Conservation (phyloP, 495 filamentous ascomycete genomes). For the Echria macrotheca region DNA sequence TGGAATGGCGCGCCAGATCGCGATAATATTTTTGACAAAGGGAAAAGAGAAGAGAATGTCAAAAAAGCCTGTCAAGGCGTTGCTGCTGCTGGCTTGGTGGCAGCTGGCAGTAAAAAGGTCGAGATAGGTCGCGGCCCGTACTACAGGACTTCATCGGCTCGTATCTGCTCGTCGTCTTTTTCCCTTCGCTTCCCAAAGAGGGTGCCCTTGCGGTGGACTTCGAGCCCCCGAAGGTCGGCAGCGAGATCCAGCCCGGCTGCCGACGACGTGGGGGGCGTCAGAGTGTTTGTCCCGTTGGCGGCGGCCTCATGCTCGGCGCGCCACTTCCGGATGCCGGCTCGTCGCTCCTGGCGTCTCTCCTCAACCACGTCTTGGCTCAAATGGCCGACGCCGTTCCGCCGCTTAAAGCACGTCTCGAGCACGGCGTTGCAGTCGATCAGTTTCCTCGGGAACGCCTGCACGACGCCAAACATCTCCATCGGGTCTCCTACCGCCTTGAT, state of each 20-base stretch:
- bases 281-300: slow-evolving; percentile 12
- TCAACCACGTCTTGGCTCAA: slow-evolving; percentile 64
- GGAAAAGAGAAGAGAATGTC: not conserved
- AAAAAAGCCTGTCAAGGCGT: no score
- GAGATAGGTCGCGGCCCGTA: slow-evolving; percentile 20
- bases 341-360: slow-evolving; percentile 53
- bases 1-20: no score
- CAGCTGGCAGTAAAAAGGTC: slow-evolving; percentile 12
- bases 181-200: slow-evolving; percentile 33
- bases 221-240: slow-evolving; percentile 20
- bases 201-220: slow-evolving; percentile 33
- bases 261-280: slow-evolving; percentile 4
- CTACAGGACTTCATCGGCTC: slow-evolving; percentile 32
- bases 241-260: slow-evolving; percentile 26
- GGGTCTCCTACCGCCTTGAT: slow-evolving; percentile 77
- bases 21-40: no score
- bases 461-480: slow-evolving; percentile 94
- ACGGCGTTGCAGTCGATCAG: slow-evolving; percentile 75
- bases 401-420: slow-evolving; percentile 72
- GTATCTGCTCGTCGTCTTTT: slow-evolving; percentile 23
- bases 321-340: slow-evolving; percentile 38
- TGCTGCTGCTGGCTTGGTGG: no score
- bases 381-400: slow-evolving; percentile 80
- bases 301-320: slow-evolving; percentile 38
- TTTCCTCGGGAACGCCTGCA: slow-evolving; percentile 80